Percentiles rank a stretch among this genome's conserved stretches.
phyloP scores from a whole-genome alignment of 441 rosid species.

The Cnidoscolus chayamansa region DNA sequence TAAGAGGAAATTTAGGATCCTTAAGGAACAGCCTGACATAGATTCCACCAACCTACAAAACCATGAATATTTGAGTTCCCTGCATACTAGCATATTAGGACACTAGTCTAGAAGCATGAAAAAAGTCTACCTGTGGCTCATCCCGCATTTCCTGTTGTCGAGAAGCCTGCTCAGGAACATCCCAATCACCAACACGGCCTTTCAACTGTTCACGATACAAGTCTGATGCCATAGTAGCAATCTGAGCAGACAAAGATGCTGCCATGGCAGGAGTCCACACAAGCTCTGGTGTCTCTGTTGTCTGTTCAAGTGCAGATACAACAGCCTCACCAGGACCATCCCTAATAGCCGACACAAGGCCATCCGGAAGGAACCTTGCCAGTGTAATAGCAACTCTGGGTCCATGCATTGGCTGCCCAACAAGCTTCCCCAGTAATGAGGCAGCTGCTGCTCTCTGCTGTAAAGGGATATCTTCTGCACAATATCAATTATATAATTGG shows the following conservation, averaged over 20 bases:
- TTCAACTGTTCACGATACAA: conserved; percentile 90
- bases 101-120: conserved; percentile 9
- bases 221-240: conserved; percentile 93
- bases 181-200: conserved; percentile 95
- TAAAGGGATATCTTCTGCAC: conserved; percentile 92
- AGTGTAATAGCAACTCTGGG: conserved; percentile 98
- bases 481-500: conserved; percentile 30
- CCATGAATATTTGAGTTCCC: conserved; percentile 13
- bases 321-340: conserved; percentile 99
- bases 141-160: conserved; percentile 91
- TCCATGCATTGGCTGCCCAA: conserved; percentile 99
- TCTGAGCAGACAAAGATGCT: conserved; percentile 94
- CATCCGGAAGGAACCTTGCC: conserved; percentile 97
- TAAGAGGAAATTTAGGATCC: conserved; percentile 97
- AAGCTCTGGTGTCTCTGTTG: conserved; percentile 98
- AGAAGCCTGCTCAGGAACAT: conserved; percentile 95
- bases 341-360: conserved; percentile 86
- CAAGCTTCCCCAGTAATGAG: conserved; percentile 93
- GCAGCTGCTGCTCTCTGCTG: conserved; percentile 99
- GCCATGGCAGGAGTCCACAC: conserved; percentile 99
- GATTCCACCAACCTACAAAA: conserved; percentile 91
- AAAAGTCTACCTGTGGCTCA: conserved; percentile 76
- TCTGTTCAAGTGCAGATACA: conserved; percentile 86
- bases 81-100: conserved; percentile 7
- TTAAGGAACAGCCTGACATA: conserved; percentile 90